phyloP scores from a whole-genome alignment of 2,329 filamentous ascomycete genomes.

The Coniosporium tulheliwenetii region DNA sequence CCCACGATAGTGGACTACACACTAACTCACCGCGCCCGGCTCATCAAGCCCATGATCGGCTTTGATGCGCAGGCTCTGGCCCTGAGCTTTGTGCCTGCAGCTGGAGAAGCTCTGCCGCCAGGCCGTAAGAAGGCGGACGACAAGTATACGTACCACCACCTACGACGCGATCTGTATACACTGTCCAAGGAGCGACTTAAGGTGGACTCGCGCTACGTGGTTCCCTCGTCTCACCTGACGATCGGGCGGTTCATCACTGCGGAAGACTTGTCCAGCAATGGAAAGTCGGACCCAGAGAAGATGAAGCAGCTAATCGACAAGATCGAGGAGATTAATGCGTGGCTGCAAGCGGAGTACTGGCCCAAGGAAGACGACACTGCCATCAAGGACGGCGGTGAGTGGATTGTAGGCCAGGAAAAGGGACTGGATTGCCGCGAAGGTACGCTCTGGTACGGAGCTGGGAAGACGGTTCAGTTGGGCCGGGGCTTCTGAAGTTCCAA shows the following conservation, averaged over 20 bases:
- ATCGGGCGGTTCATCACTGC: slow-evolving; percentile 64
- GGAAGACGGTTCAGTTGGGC: slow-evolving; percentile 47
- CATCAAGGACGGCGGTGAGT: slow-evolving; percentile 46
- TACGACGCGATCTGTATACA: slow-evolving; percentile 62
- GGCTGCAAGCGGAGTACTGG: slow-evolving; percentile 60
- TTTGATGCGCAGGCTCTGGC: slow-evolving; percentile 79
- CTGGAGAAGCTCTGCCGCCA: slow-evolving; percentile 35
- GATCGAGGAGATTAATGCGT: slow-evolving; percentile 64
- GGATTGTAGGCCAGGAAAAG: slow-evolving; percentile 74
- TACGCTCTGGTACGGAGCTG: slow-evolving; percentile 71
- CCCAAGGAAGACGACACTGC: slow-evolving; percentile 26
- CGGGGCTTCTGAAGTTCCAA: slow-evolving; percentile 24
- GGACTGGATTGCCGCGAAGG: slow-evolving; percentile 66
- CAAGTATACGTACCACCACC: slow-evolving; percentile 75
- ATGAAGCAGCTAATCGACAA: slow-evolving; percentile 49
- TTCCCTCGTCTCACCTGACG: slow-evolving; percentile 81
- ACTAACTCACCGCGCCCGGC: slow-evolving; percentile 49
- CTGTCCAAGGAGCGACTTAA: slow-evolving; percentile 46
- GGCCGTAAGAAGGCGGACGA: slow-evolving; percentile 35
- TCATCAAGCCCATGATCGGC: slow-evolving; percentile 69
- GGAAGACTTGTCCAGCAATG: slow-evolving; percentile 38
- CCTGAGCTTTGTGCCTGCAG: slow-evolving; percentile 71
- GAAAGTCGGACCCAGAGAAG: slow-evolving; percentile 32
- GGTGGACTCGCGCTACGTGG: slow-evolving; percentile 67
- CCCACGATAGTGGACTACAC: slow-evolving; percentile 50